Evolutionary conservation across 352 stramenopile species (phyloP).

Genomic region (Aphanomyces cochlioides): DNA sequence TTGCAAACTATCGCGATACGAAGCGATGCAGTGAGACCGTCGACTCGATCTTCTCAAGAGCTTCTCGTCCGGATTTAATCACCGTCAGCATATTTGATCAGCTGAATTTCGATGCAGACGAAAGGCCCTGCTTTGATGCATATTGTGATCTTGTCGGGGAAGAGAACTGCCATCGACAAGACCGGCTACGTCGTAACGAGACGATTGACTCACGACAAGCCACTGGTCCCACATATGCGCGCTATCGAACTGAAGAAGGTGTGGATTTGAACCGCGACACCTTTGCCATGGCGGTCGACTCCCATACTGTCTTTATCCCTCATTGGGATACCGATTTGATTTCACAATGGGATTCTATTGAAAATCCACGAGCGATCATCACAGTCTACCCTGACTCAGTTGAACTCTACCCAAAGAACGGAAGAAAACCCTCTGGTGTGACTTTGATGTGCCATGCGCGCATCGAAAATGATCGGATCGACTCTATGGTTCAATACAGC

Average conservation of each 20-base stretch:
- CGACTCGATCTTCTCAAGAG: conserved; percentile 15
- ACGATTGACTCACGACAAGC: conserved; percentile 13
- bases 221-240: conserved; percentile 8
- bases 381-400: conserved; percentile 14
- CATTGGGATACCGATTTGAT: conserved; percentile 14
- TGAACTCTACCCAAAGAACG: neutral
- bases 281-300: conserved; percentile 19
- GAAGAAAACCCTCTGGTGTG: neutral
- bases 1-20: conserved; percentile 20
- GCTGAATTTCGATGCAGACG: conserved; percentile 20
- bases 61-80: neutral
- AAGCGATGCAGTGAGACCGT: conserved; percentile 13
- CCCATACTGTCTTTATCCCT: conserved; percentile 19
- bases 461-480: conserved; percentile 1
- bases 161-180: neutral
- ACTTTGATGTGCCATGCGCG: conserved; percentile 21
- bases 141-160: conserved; percentile 22
- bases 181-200: conserved; percentile 10
- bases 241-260: conserved; percentile 14
- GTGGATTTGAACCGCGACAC: conserved; percentile 8
- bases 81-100: conserved; percentile 23
- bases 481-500: conserved; percentile 23
- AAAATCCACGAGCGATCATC: conserved; percentile 8
- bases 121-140: conserved; percentile 17
- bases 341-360: conserved; percentile 25